Evolutionary conservation across 2,329 filamentous ascomycete genomes (phyloP).

Genomic region (Phialocephala sp.): DNA sequence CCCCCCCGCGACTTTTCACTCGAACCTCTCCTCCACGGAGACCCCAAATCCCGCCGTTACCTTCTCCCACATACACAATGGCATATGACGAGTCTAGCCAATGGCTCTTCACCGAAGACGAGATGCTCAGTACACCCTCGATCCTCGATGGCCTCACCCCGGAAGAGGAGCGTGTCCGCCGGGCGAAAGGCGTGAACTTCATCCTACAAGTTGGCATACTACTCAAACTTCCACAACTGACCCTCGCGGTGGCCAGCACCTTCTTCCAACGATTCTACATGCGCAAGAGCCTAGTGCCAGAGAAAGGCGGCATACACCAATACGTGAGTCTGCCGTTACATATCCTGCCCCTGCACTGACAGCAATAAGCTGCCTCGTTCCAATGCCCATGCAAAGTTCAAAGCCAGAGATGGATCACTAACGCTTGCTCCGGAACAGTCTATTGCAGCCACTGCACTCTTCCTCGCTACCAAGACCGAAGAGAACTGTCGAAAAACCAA

Average conservation of each 20-base stretch:
- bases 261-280: constrained; percentile 98
- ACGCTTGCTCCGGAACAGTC: constrained; percentile 53
- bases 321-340: constrained; percentile 65
- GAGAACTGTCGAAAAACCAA: constrained; percentile 97
- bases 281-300: constrained; percentile 80
- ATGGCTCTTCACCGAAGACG: constrained; percentile 88
- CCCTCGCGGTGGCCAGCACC: constrained; percentile 87
- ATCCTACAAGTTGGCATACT: constrained; percentile 93
- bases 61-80: constrained; percentile 35
- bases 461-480: constrained; percentile 95
- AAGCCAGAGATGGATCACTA: constrained; percentile 19
- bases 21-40: constrained; percentile 57
- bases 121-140: constrained; percentile 82
- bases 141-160: constrained; percentile 80
- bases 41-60: constrained; percentile 20
- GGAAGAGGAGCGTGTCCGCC: constrained; percentile 77
- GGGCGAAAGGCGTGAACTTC: constrained; percentile 94
- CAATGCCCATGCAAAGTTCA: constrained; percentile 15
- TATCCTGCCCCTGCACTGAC: constrained; percentile 10
- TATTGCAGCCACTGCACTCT: constrained; percentile 88
- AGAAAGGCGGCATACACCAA: constrained; percentile 82
- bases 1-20: constrained; percentile 61
- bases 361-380: constrained; percentile 24
- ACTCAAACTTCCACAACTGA: constrained; percentile 89
- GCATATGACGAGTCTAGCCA: constrained; percentile 59